Conservation (phyloP, 1,284 basidiomycete species). For the Leccinum subrobustum region DNA sequence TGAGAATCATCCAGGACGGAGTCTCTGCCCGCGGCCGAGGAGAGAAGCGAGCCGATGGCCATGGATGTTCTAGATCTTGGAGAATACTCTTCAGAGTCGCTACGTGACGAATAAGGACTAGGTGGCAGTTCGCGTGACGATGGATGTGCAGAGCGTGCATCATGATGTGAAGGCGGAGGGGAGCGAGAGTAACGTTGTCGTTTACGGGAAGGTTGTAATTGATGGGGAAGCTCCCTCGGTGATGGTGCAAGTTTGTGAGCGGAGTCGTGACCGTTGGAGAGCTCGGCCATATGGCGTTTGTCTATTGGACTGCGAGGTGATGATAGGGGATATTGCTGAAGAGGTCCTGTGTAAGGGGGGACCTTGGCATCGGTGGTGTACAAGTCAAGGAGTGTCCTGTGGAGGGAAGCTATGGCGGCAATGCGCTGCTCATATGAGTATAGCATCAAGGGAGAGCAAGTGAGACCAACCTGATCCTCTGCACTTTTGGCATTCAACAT, state of each 20-base stretch:
- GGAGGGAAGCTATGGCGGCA: conserved; percentile 64
- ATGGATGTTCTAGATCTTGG: conserved; percentile 35
- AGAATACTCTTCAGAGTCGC: conserved; percentile 36
- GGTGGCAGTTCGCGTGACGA: conserved; percentile 35
- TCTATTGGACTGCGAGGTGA: conserved; percentile 22
- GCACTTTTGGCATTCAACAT: conserved; percentile 88
- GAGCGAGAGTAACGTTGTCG: conserved; percentile 46
- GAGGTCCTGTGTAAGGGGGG: conserved; percentile 6
- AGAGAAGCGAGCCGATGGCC: conserved; percentile 35
- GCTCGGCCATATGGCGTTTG: conserved; percentile 15
- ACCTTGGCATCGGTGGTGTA: conserved; percentile 40
- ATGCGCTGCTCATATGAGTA: conserved; percentile 49
- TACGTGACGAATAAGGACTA: conserved; percentile 36
- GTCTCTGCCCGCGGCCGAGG: conserved; percentile 29
- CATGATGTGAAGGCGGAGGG: conserved; percentile 26
- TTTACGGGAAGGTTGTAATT: conserved; percentile 37
- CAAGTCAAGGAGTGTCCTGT: conserved; percentile 66
- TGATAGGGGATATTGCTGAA: conserved; percentile 26
- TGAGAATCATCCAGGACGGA: conserved; percentile 25
- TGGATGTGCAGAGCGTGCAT: conserved; percentile 27
- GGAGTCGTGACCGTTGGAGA: conserved; percentile 18
- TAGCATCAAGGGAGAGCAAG: conserved; percentile 3
- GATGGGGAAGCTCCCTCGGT: conserved; percentile 25
- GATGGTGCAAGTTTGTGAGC: conserved; percentile 9
- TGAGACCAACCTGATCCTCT: conserved; percentile 75